These are phyloP conservation scores for Globisporangium cederbergense DNA, from an alignment of 352 stramenopile species.

Conservation along the genomic window DNA sequence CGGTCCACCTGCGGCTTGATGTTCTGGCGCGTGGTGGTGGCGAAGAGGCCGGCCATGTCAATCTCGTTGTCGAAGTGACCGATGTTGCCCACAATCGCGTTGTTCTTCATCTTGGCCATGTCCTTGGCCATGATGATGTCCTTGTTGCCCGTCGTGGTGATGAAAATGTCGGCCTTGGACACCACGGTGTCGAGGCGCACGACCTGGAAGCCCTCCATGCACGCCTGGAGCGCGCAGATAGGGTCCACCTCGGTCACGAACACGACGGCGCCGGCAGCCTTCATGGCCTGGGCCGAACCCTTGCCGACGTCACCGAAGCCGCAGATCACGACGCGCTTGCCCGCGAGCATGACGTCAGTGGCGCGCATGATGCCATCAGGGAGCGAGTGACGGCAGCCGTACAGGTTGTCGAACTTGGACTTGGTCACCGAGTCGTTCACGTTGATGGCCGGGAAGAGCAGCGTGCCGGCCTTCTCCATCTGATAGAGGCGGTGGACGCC, in stretches of 20 bases:
- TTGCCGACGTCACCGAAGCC: conserved; percentile 99
- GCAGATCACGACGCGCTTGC: conserved; percentile 97
- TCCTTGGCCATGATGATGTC: conserved; percentile 96
- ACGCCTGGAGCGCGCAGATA: conserved; percentile 97
- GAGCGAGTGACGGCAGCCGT: conserved; percentile 98
- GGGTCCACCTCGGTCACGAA: conserved; percentile 98
- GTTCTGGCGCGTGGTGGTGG: conserved; percentile 91
- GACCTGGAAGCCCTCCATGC: conserved; percentile 98
- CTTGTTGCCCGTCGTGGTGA: conserved; percentile 99
- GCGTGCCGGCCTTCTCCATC: conserved; percentile 95
- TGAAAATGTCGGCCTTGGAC: conserved; percentile 94
- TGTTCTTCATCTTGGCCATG: conserved; percentile 99
- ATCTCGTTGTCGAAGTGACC: conserved; percentile 99
- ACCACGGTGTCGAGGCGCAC: conserved; percentile 92
- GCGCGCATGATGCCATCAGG: conserved; percentile 98
- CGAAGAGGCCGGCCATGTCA: conserved; percentile 95
- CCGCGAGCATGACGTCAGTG: conserved; percentile 98
- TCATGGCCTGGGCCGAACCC: conserved; percentile 97
- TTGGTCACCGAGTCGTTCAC: conserved; percentile 99
- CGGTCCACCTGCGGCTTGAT: conserved; percentile 99
- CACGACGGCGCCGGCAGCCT: conserved; percentile 94
- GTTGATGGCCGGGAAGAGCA: conserved; percentile 98
- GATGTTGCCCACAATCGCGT: conserved; percentile 99
- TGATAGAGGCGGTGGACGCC: conserved; percentile 98
- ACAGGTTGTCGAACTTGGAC: conserved; percentile 99